A percentile compares a stretch with the other conserved stretches of the same genome.
Evolutionary conservation across 345 rosid genomes (phyloP).

Genomic region (Sisymbrium altissimum): DNA sequence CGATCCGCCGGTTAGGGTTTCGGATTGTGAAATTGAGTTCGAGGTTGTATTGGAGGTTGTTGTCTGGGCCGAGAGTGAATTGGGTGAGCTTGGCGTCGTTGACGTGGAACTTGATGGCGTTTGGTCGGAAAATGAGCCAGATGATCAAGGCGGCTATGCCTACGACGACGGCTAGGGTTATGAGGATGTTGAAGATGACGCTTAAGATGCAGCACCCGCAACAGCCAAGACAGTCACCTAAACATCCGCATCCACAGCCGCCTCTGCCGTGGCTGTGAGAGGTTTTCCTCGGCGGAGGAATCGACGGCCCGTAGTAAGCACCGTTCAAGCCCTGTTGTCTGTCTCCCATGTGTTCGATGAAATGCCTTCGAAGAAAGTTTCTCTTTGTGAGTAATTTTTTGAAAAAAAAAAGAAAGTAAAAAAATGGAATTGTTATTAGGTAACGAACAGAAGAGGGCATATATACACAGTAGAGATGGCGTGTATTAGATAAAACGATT

Average conservation of each 20-base stretch:
- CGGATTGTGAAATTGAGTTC: conserved; percentile 48
- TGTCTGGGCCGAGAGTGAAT: conserved; percentile 38
- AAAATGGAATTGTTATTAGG: not conserved
- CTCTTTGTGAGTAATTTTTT: not conserved
- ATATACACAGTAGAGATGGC: conserved; percentile 17
- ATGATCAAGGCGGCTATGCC: conserved; percentile 49
- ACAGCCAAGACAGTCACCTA: conserved; percentile 32
- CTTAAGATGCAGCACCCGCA: conserved; percentile 63
- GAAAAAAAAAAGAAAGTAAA: not conserved
- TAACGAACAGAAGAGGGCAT: not conserved
- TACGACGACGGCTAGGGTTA: conserved; percentile 31
- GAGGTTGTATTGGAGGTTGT: conserved; percentile 43
- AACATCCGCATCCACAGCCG: conserved; percentile 27
- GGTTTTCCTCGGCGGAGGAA: conserved; percentile 49
- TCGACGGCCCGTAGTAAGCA: conserved; percentile 64
- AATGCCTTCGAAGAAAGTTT: conserved; percentile 1
- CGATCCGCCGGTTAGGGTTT: conserved; percentile 64
- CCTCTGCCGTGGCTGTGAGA: conserved; percentile 46
- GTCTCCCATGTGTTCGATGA: conserved; percentile 45
- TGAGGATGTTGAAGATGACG: conserved; percentile 48
- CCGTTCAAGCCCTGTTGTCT: conserved; percentile 54
- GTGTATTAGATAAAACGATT: conserved; percentile 27
- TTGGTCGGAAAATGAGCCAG: conserved; percentile 70
- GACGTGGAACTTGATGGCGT: conserved; percentile 50
- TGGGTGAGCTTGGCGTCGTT: conserved; percentile 45